Evolutionary conservation across 257 asterid species (phyloP), one percentile per base, ranked within the genome.

Genomic region (Salvia hispanica): DNA sequence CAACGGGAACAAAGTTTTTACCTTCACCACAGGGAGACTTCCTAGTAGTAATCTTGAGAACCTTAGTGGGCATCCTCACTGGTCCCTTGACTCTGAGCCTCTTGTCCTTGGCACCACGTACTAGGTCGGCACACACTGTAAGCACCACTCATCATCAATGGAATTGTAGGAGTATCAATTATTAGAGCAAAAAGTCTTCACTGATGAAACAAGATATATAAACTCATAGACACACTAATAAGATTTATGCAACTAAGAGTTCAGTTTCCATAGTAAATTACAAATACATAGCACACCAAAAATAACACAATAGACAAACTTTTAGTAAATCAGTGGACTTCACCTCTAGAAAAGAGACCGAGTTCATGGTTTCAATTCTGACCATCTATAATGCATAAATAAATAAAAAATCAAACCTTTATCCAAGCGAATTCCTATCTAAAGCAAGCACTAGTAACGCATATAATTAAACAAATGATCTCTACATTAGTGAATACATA

Each of bases 1-100:
- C 9, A 7, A 3, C 1, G 7, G 7, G 3, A 5, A 15, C 1
- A 64, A 63, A 40, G 55, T 6, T 7, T 47, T 3, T 74, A 84
- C 89, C 91, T 87, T 87, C 88, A 56, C 91, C 91, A 63, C 91
- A 87, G 1, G 91, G 91, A 16, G 95, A 79, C 71, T 87, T 87
- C 80, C 95, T 81, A 9, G 95, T 87, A 28, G 88, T 87, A 64
- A 87, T 87, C 62, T 63, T 46, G 10, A 87, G 91, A 76, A 83
- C 87, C 85, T 85, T 87, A 3, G 89, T 87, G 4, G 95, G 95
- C 77, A 84, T 85, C 51, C 95, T 80, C 71, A 85, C 89, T 0
- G 89, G 88, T 72, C 95, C 95, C 80, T 87, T 85, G 37, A 85
- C 91, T 72, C 86, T 72, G 55, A 87, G 84, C 10, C 79, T 78